These are phyloP conservation scores for Rhodotorula sp. DNA, from an alignment of 1,284 basidiomycete genomes.

Conservation along the genomic window DNA sequence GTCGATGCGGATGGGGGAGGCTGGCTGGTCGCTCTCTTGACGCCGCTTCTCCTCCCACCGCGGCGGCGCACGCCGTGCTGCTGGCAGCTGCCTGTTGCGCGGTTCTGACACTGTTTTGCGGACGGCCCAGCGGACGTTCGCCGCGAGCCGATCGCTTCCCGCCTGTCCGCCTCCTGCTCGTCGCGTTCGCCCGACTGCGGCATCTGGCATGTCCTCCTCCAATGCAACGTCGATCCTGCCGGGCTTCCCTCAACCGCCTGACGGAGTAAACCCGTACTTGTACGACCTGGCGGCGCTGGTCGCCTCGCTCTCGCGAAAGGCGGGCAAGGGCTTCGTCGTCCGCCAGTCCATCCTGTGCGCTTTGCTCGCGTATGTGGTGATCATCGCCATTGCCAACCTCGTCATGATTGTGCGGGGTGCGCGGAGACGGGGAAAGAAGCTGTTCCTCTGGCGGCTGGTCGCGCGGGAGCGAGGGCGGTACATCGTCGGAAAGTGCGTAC, in stretches of 20 bases:
- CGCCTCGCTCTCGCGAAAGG: background rate
- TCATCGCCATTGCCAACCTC: background rate
- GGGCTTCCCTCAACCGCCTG: background rate
- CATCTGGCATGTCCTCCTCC: background rate
- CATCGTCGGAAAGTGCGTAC: conserved; percentile 17
- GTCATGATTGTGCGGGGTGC: background rate
- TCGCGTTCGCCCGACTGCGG: no score
- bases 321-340: background rate
- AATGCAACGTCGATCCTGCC: background rate
- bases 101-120: no score
- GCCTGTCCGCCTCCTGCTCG: no score
- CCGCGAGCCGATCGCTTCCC: no score
- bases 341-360: background rate
- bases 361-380: background rate
- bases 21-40: no score
- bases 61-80: no score
- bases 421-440: background rate
- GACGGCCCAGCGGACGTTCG: no score
- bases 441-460: conserved; percentile 9
- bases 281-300: background rate
- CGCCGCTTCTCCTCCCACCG: no score
- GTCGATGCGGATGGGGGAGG: no score
- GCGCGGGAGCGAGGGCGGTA: background rate
- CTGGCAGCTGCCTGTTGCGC: no score
- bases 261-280: conserved; percentile 8